Conservation (phyloP, 139 green algal genomes). For the Yamagishiella unicocca region DNA sequence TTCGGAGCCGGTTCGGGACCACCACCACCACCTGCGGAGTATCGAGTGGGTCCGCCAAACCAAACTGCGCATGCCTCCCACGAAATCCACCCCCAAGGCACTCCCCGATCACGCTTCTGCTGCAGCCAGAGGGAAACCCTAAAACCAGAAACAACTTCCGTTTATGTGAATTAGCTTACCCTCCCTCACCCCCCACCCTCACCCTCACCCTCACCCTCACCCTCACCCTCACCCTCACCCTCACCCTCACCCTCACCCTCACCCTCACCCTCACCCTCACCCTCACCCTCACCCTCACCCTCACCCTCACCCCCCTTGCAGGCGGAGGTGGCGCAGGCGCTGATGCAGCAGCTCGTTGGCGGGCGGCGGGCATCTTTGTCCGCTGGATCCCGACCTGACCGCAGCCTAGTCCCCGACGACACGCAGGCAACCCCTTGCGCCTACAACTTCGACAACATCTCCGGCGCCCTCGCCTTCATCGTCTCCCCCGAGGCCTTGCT, state of each 20-base stretch:
- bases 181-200: neutral
- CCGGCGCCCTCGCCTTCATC: neutral
- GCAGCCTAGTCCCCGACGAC: neutral
- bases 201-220: neutral
- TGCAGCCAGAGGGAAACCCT: too few species aligned
- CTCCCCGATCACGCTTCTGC: too few species aligned
- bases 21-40: too few species aligned
- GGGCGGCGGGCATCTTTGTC: neutral
- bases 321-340: conserved; percentile 5
- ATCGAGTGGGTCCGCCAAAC: too few species aligned
- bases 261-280: neutral
- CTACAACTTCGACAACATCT: neutral
- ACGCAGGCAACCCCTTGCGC: neutral
- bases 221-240: neutral
- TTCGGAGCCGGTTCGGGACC: too few species aligned
- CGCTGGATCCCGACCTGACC: neutral
- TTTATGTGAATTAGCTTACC: neutral
- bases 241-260: neutral
- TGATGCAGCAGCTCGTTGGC: conserved; percentile 23
- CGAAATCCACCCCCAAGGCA: too few species aligned
- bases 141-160: neutral
- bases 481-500: neutral
- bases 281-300: too few species aligned
- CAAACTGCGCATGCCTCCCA: too few species aligned
- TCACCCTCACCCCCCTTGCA: neutral